Percentiles rank a stretch among this genome's conserved stretches.
phyloP scores from a whole-genome alignment of 2,329 filamentous ascomycete species.

The Fusarium cicatricum region DNA sequence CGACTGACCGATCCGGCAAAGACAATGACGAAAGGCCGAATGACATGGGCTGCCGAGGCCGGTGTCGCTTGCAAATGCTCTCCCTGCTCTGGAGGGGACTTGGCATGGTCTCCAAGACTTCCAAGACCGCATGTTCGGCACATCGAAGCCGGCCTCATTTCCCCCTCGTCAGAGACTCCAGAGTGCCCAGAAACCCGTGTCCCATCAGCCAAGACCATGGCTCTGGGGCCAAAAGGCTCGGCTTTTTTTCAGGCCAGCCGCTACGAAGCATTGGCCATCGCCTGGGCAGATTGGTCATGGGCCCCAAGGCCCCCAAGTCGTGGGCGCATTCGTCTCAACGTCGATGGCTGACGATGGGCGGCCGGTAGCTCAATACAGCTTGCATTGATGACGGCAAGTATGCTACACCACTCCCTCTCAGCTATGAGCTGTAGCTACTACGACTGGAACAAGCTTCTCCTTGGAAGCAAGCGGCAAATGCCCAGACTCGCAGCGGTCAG shows the following conservation, averaged over 20 bases:
- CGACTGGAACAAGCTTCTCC: not conserved
- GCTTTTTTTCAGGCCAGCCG: conserved; percentile 21
- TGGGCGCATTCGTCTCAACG: conserved; percentile 8
- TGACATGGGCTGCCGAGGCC: conserved; percentile 2
- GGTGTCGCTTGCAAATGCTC: conserved; percentile 6
- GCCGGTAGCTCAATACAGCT: not conserved
- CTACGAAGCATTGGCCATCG: conserved; percentile 30
- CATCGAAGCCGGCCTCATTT: conserved; percentile 39
- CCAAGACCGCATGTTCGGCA: conserved; percentile 42
- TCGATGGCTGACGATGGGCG: conserved; percentile 13
- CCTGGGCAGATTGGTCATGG: conserved; percentile 28
- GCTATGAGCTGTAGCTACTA: conserved; percentile 8
- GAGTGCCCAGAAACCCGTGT: conserved; percentile 33
- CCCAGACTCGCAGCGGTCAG: conserved; percentile 41
- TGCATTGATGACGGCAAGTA: conserved; percentile 13
- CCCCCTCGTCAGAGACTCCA: conserved; percentile 26
- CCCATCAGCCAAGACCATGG: conserved; percentile 41
- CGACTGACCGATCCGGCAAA: conserved; percentile 18
- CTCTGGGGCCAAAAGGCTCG: conserved; percentile 34
- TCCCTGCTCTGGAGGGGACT: conserved; percentile 10
- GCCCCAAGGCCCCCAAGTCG: conserved; percentile 16
- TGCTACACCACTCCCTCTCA: conserved; percentile 1
- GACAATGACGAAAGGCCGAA: not conserved
- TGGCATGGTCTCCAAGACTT: conserved; percentile 29
- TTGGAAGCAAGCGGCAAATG: conserved; percentile 22